Evolutionary conservation across 176 grass and related monocot species (phyloP).

Genomic region (Avena eriantha): DNA sequence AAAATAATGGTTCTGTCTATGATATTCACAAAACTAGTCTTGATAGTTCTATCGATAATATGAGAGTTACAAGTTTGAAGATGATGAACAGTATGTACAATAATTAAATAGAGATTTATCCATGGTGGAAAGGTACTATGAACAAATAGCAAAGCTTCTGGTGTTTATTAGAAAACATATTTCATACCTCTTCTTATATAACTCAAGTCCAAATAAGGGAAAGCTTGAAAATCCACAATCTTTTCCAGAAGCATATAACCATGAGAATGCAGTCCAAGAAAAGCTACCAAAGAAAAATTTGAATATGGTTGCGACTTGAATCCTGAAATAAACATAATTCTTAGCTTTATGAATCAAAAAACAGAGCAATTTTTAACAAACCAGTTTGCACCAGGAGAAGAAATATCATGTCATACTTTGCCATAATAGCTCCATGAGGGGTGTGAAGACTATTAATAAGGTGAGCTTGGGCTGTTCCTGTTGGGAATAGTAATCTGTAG

Average conservation of each 20-base stretch:
- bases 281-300: constrained; percentile 65
- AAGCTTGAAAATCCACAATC: constrained; percentile 66
- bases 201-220: constrained; percentile 63
- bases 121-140: neutral
- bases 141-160: neutral
- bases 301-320: constrained; percentile 50
- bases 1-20: neutral
- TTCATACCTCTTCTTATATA: constrained; percentile 54
- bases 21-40: neutral
- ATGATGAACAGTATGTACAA: neutral
- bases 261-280: constrained; percentile 63
- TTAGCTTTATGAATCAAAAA: neutral
- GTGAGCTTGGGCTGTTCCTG: constrained; percentile 66
- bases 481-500: constrained; percentile 73
- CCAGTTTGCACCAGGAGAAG: neutral
- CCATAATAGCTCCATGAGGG: constrained; percentile 59
- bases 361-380: neutral
- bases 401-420: constrained; percentile 48
- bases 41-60: neutral
- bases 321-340: constrained; percentile 20
- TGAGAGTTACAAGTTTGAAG: neutral
- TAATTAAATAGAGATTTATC: neutral
- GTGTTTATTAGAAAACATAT: neutral
- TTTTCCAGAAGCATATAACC: constrained; percentile 58
- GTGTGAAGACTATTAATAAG: constrained; percentile 81